These are phyloP conservation scores for Ceratobasidium theobromae DNA, from an alignment of 1,284 basidiomycete species.

Conservation along the genomic window DNA sequence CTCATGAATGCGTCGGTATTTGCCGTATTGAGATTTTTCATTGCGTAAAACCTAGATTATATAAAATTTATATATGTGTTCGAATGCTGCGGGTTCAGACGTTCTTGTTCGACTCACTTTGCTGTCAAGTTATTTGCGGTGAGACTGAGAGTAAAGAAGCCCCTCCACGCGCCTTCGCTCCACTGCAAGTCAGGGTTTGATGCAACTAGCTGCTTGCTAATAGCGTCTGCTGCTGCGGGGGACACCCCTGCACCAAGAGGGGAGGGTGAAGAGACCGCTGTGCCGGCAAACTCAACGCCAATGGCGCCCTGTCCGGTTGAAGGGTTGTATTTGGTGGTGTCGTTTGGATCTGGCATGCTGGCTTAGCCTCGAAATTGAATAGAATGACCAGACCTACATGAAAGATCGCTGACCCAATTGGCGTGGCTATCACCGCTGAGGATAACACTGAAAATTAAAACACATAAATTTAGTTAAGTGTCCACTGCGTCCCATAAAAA, in stretches of 20 bases:
- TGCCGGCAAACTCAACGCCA: constrained; percentile 68
- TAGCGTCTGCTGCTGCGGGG: constrained; percentile 48
- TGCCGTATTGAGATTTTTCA: constrained; percentile 55
- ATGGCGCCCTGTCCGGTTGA: constrained; percentile 56
- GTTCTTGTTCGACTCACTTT: constrained; percentile 49
- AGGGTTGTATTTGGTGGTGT: constrained; percentile 57
- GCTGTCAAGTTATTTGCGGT: constrained; percentile 52
- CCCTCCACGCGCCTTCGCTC: constrained; percentile 64
- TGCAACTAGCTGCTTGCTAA: constrained; percentile 49
- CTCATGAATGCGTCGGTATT: constrained; percentile 55
- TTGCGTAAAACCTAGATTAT: constrained; percentile 49
- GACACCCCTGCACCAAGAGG: constrained; percentile 52
- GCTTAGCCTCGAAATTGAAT: background rate
- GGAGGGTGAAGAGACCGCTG: constrained; percentile 59
- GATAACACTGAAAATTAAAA: constrained; percentile 43
- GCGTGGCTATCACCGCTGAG: constrained; percentile 68
- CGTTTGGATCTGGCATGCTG: constrained; percentile 49
- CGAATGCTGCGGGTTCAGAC: background rate
- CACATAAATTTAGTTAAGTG: background rate
- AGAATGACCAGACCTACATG: constrained; percentile 47
- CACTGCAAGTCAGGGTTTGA: constrained; percentile 60
- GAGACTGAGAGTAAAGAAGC: constrained; percentile 61
- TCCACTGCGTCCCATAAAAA: background rate
- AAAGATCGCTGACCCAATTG: constrained; percentile 61
- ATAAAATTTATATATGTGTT: background rate